phyloP scores from a whole-genome alignment of 169 alveolate genomes.

The Cyclospora cayetanensis region DNA sequence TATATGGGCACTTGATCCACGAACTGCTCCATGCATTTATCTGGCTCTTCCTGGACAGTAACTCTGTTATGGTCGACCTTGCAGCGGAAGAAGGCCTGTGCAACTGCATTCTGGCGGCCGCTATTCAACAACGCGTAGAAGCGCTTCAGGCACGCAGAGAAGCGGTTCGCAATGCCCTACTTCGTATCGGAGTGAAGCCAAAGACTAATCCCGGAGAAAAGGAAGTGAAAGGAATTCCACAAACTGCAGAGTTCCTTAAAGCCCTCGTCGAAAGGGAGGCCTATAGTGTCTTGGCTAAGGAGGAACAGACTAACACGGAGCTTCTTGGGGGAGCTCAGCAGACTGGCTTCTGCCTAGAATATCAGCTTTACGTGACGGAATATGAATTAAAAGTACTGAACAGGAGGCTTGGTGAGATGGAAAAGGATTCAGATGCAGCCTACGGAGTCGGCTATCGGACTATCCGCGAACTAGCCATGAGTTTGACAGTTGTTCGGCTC shows the following conservation, averaged over 20 bases:
- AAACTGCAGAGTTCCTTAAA: neutral
- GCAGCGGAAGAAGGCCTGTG: slow-evolving; percentile 44
- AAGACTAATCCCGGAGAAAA: neutral
- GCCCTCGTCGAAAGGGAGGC: neutral
- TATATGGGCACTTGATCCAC: neutral
- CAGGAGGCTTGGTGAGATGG: neutral
- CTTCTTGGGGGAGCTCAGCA: neutral
- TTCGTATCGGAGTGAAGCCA: neutral
- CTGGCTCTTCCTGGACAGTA: neutral
- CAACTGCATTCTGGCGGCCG: neutral
- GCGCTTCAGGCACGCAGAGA: neutral
- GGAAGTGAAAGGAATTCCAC: neutral
- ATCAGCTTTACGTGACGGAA: neutral
- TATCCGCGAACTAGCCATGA: neutral
- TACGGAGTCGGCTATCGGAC: neutral
- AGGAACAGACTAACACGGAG: neutral
- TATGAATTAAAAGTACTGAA: neutral
- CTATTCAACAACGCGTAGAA: neutral
- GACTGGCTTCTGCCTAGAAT: neutral
- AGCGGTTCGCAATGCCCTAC: neutral
- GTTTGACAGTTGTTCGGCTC: neutral
- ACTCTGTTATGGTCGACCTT: neutral
- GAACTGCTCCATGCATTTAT: slow-evolving; percentile 34
- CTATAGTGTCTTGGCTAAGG: neutral
- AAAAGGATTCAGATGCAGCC: neutral